Evolutionary conservation across 805 yeast species (phyloP).

Genomic region (Brettanomyces sp.): DNA sequence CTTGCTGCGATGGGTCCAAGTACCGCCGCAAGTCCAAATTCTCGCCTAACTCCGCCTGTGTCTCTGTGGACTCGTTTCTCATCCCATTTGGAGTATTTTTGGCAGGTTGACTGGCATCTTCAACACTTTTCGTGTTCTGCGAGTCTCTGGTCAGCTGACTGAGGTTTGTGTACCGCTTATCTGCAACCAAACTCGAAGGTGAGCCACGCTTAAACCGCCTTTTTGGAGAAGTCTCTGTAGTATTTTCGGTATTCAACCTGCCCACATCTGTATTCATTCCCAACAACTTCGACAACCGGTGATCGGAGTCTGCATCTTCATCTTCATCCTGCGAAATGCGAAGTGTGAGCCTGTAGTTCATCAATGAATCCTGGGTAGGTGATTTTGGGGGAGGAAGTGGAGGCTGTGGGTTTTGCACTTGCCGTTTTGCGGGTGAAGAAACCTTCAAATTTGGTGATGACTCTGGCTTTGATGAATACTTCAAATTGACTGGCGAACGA

Average conservation of each 20-base stretch:
- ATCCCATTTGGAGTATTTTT: too few relatives aligned
- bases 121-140: too few relatives aligned
- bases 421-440: too few relatives aligned
- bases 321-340: slow-evolving; percentile 8
- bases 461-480: too few relatives aligned
- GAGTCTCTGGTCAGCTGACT: background rate
- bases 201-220: too few relatives aligned
- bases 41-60: slow-evolving; percentile 1
- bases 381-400: too few relatives aligned
- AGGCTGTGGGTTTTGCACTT: too few relatives aligned
- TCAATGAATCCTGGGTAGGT: slow-evolving; percentile 14
- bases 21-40: background rate
- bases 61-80: too few relatives aligned
- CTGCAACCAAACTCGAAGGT: background rate
- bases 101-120: too few relatives aligned
- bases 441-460: too few relatives aligned
- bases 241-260: slow-evolving; percentile 2
- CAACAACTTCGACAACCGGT: slow-evolving; percentile 2
- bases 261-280: background rate
- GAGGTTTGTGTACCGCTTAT: background rate
- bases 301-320: slow-evolving; percentile 10
- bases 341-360: slow-evolving; percentile 19
- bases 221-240: too few relatives aligned
- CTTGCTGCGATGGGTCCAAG: slow-evolving; percentile 52
- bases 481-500: too few relatives aligned